Evolutionary conservation across 225 moss, liverwort and hornwort species (phyloP), one percentile per base, ranked within the genome.

Genomic region (Climacium dendroides): DNA sequence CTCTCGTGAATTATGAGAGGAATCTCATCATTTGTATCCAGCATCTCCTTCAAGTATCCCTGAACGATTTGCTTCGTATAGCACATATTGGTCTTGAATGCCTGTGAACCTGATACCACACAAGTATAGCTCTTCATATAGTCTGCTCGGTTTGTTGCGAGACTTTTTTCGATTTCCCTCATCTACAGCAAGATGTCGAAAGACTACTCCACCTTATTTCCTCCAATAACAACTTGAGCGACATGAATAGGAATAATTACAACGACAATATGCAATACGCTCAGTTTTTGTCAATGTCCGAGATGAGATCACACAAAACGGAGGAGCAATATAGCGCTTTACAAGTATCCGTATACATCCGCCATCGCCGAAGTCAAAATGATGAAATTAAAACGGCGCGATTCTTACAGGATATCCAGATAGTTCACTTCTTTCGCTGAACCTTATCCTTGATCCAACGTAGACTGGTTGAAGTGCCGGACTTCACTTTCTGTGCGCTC

Each of bases 371-470:
- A 87, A 75, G 72, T 70, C 65, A 50, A 82, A 87, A 81, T 48
- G 60, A 80, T 74, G 78, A 63, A 60, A 47, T 63, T 59, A 50
- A 63, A 59, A 87, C 20, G 47, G 43, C 48, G 66, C 77, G 64
- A 57, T 60, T 78, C 79, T 75, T 64, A 82, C 62, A 53, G 53
- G 84, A 87, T 55, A 81, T 54, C 62, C 61, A 89, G 39, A 82
- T 45, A 37, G 71, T 65, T 66, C 72, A 93, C 81, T 94, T 96
- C 85, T 90, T 94, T 83, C 95, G 94, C 85, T 94, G 94, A 71
- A 95, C 93, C 91, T 95, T 93, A 64, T 96, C 95, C 91, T 96
- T 98, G 81, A 98, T 90, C 98, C 98, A 98, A 29, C 94, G 94
- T 37, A 98, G 87, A 52, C 98, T 96, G 25, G 93, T 91, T 11